These are phyloP conservation scores for Leishmania gerbilli DNA, from an alignment of 208 protist species.

Conservation along the genomic window DNA sequence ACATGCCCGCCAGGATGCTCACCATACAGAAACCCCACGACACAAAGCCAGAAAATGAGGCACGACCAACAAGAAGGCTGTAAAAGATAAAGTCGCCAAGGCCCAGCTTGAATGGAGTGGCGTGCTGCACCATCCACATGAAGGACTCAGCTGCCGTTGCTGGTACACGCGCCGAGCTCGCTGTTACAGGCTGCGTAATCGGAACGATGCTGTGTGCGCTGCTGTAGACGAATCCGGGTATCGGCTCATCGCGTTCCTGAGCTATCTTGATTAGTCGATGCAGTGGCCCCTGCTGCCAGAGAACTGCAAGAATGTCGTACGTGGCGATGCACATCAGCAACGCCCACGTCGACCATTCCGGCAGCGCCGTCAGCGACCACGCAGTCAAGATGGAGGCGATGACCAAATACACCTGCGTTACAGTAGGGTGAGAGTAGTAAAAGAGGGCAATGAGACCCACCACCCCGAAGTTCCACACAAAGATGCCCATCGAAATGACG, in stretches of 20 bases:
- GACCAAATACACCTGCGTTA: conserved; percentile 83
- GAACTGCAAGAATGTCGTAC: conserved; percentile 88
- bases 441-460: conserved; percentile 80
- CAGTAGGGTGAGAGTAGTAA: conserved; percentile 72
- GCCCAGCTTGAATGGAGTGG: conserved; percentile 72
- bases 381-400: conserved; percentile 64
- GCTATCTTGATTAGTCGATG: conserved; percentile 66
- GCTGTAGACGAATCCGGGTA: conserved; percentile 88
- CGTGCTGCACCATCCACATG: conserved; percentile 5
- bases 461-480: conserved; percentile 84
- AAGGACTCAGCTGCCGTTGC: conserved; percentile 7
- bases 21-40: conserved; percentile 62
- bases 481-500: conserved; percentile 48
- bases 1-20: conserved; percentile 63
- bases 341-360: conserved; percentile 86
- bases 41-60: conserved; percentile 51
- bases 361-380: conserved; percentile 76
- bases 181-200: neutral
- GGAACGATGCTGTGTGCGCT: conserved; percentile 28
- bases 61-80: conserved; percentile 70
- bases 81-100: conserved; percentile 92
- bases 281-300: conserved; percentile 80
- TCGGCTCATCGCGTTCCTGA: conserved; percentile 59
- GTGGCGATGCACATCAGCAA: conserved; percentile 72
- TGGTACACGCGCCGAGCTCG: neutral